phyloP scores from a whole-genome alignment of 495 filamentous ascomycete genomes.

The Chaetomium fimeti region DNA sequence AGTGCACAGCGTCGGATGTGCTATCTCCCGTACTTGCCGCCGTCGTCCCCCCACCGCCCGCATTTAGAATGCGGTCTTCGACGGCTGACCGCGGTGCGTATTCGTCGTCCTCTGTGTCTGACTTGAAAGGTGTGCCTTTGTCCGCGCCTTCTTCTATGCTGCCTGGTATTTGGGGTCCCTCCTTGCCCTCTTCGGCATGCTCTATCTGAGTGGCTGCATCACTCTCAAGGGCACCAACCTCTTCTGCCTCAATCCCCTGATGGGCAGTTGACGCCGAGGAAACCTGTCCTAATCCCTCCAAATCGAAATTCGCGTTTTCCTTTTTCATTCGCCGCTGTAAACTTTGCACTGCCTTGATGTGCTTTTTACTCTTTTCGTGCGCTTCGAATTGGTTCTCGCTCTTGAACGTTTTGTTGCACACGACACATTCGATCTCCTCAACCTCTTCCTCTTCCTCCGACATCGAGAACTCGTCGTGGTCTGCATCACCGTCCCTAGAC shows the following conservation, averaged over 20 bases:
- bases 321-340: constrained; percentile 78
- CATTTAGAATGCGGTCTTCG: constrained; percentile 38
- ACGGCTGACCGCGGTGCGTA: constrained; percentile 46
- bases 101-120: constrained; percentile 40
- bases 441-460: constrained; percentile 57
- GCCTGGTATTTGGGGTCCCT: not conserved
- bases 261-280: constrained; percentile 38
- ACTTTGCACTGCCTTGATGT: constrained; percentile 77
- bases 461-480: constrained; percentile 43
- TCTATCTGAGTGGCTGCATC: not conserved
- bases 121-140: constrained; percentile 4
- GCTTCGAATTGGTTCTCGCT: constrained; percentile 87
- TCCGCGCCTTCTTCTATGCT: not conserved
- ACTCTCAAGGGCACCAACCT: not conserved
- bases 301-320: constrained; percentile 62
- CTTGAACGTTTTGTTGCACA: constrained; percentile 89
- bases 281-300: constrained; percentile 43
- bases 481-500: constrained; percentile 47
- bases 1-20: constrained; percentile 12
- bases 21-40: not conserved
- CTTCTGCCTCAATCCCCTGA: constrained; percentile 16
- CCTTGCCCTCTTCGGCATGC: constrained; percentile 5
- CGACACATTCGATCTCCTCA: constrained; percentile 81
- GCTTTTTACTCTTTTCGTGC: constrained; percentile 97
- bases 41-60: not conserved